phyloP scores from a whole-genome alignment of 176 grass and related monocot species.

The Oryza glaberrima region DNA sequence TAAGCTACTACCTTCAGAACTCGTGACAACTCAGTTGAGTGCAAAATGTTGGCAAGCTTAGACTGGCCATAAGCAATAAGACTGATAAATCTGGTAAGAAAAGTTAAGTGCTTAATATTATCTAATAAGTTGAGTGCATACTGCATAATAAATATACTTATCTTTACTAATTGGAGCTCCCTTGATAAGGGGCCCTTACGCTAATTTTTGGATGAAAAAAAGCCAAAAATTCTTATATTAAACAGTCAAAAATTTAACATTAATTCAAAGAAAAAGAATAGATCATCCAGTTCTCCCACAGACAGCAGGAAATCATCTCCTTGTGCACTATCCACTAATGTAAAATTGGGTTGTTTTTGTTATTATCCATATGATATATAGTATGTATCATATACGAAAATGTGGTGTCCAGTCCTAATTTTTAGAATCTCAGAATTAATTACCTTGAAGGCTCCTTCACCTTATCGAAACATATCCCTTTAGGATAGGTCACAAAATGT shows the following conservation, averaged over 20 bases:
- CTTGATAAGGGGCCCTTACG: no score
- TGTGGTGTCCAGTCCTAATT: not conserved
- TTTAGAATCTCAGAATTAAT: not conserved
- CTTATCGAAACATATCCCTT: conserved; percentile 77
- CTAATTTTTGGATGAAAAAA: no score
- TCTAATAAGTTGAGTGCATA: not conserved
- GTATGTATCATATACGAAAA: not conserved
- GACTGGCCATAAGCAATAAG: conserved; percentile 74
- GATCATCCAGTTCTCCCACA: not conserved
- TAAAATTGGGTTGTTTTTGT: no score
- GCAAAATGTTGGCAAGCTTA: conserved; percentile 91
- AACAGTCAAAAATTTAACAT: not conserved
- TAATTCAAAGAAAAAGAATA: not conserved
- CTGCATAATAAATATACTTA: not conserved
- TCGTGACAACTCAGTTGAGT: conserved; percentile 68
- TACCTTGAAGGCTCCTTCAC: conserved; percentile 72
- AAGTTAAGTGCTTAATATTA: no score
- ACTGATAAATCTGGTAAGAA: conserved; percentile 54
- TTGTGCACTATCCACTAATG: not conserved
- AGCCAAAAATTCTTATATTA: no score
- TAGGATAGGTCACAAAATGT: conserved; percentile 53
- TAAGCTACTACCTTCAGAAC: conserved; percentile 54
- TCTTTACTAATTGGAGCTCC: no score
- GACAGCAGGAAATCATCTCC: not conserved
- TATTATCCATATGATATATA: no score